phyloP scores from a whole-genome alignment of 2,329 filamentous ascomycete species.

The Penicillium sp. region DNA sequence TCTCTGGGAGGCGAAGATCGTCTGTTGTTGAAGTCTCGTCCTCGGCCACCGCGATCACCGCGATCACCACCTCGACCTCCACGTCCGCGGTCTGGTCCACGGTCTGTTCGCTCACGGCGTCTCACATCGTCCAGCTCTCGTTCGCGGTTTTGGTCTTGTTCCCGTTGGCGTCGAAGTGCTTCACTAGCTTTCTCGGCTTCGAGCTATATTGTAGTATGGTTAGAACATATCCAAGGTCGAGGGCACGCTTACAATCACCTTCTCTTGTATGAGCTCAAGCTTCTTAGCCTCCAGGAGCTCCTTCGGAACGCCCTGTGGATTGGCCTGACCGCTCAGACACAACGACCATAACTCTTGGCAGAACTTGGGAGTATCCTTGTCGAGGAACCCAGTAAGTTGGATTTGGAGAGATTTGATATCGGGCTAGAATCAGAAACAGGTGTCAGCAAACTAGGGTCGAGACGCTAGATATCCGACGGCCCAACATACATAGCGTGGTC shows the following conservation, averaged over 20 bases:
- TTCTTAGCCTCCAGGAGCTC: conserved; percentile 96
- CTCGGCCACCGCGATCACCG: conserved; percentile 35
- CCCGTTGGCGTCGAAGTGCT: conserved; percentile 67
- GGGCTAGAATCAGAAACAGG: conserved; percentile 58
- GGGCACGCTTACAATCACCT: conserved; percentile 55
- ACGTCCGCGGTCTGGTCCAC: conserved; percentile 33
- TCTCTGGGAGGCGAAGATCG: conserved; percentile 55
- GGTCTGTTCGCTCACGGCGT: conserved; percentile 49
- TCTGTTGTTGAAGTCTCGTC: conserved; percentile 48
- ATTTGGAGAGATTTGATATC: conserved; percentile 96
- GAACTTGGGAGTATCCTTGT: conserved; percentile 84
- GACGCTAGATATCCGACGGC: neutral
- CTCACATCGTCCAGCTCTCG: conserved; percentile 68
- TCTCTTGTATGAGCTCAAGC: conserved; percentile 88
- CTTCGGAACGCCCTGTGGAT: conserved; percentile 86
- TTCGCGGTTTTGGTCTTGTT: conserved; percentile 70
- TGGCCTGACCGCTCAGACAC: conserved; percentile 84
- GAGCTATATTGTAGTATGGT: conserved; percentile 53
- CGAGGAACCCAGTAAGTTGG: conserved; percentile 89
- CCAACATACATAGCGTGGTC: conserved; percentile 68
- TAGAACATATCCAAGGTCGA: conserved; percentile 1
- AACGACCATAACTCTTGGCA: conserved; percentile 94
- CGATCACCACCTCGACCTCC: conserved; percentile 39
- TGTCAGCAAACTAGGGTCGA: conserved; percentile 22
- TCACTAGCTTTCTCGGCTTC: conserved; percentile 81